A percentile compares a stretch with the other conserved stretches of the same genome.
Conservation (phyloP, 2,329 filamentous ascomycete species). For the Calonectria pseudoreteaudii region DNA sequence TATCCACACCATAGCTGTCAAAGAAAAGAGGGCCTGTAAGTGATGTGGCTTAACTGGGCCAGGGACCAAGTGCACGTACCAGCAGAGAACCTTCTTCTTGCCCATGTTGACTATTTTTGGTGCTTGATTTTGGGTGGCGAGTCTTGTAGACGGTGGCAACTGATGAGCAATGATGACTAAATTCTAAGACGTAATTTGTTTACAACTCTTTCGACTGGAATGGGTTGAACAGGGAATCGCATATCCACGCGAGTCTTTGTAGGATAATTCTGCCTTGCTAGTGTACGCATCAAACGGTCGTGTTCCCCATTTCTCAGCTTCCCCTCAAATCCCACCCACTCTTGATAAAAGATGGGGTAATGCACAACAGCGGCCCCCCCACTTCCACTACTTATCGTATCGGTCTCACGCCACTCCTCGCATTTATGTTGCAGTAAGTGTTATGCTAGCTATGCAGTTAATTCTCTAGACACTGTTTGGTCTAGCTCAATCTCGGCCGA, state of each 20-base stretch:
- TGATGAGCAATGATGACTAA: not conserved
- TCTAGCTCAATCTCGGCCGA: not conserved
- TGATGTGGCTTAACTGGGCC: not conserved
- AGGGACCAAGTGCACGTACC: conserved; percentile 5
- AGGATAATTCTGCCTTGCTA: not conserved
- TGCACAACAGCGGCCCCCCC: not conserved
- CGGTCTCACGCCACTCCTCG: not conserved
- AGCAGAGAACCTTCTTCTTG: conserved; percentile 51
- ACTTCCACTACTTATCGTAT: not conserved
- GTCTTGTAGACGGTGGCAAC: not conserved
- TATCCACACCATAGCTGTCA: conserved; percentile 75
- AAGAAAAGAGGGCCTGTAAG: not conserved
- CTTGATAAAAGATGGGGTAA: conserved; percentile 3
- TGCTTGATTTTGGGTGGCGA: not conserved
- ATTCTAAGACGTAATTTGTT: not conserved
- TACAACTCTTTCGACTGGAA: not conserved
- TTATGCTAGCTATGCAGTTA: not conserved
- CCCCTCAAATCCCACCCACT: conserved; percentile 7
- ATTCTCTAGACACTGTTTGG: not conserved
- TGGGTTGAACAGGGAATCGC: not conserved
- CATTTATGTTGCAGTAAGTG: not conserved
- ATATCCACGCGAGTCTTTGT: not conserved
- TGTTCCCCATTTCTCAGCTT: not conserved
- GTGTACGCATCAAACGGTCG: not conserved
- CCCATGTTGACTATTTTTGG: conserved; percentile 40